These are phyloP conservation scores for Sporormia fimetaria DNA, from an alignment of 495 filamentous ascomycete species.

Conservation along the genomic window DNA sequence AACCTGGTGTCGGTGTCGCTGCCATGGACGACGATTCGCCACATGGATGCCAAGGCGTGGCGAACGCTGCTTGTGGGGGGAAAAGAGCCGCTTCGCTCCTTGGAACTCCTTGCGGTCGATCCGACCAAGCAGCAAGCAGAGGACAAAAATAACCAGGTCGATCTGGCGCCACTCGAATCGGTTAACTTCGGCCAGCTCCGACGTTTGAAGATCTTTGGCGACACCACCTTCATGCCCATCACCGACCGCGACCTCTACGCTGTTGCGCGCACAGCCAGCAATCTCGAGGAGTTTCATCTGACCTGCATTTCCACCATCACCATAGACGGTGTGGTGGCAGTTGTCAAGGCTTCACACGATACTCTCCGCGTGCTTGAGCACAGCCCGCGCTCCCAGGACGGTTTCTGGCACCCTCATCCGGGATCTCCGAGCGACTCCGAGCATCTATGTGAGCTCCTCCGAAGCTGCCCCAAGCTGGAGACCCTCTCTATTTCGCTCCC, in stretches of 20 bases:
- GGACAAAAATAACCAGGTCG: conserved; percentile 25
- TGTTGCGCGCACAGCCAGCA: conserved; percentile 40
- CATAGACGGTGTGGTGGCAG: conserved; percentile 39
- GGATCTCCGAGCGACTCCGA: conserved; percentile 29
- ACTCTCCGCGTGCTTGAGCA: conserved; percentile 44
- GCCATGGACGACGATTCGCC: conserved; percentile 43
- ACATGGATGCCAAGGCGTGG: conserved; percentile 38
- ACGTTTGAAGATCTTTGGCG: conserved; percentile 43
- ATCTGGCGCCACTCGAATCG: conserved; percentile 29
- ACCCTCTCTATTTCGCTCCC: conserved; percentile 42
- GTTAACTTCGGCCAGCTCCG: conserved; percentile 39
- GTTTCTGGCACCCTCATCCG: conserved; percentile 39
- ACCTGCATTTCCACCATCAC: conserved; percentile 41
- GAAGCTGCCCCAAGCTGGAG: conserved; percentile 36
- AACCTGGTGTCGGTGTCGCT: conserved; percentile 37
- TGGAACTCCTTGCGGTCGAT: conserved; percentile 41
- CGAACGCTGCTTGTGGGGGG: conserved; percentile 31
- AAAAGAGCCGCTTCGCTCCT: conserved; percentile 34
- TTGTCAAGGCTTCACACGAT: conserved; percentile 37
- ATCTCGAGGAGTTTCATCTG: conserved; percentile 42
- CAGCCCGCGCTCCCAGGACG: conserved; percentile 39
- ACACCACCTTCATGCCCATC: conserved; percentile 42
- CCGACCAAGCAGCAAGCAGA: conserved; percentile 33
- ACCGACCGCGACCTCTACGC: conserved; percentile 38
- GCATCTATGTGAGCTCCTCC: conserved; percentile 39